Percentiles rank a stretch among this genome's conserved stretches.
phyloP scores from a whole-genome alignment of 1,284 basidiomycete species.

The Sanguinoderma infundibulare region DNA sequence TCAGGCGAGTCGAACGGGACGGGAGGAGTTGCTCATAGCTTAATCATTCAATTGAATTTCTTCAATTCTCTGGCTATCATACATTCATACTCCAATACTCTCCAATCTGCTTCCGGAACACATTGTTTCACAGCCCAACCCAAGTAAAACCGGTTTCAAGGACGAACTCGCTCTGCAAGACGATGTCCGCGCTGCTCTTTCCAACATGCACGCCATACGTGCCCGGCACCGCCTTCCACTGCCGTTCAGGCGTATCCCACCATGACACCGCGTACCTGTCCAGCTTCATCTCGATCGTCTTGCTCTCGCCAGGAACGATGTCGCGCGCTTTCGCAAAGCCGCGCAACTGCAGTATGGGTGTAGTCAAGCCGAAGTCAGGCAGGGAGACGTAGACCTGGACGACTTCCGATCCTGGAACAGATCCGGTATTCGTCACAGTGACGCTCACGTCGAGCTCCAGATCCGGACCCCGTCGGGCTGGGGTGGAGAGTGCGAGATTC shows the following conservation, averaged over 20 bases:
- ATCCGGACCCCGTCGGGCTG: slow-evolving; percentile 28
- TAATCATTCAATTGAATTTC: no score
- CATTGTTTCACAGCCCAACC: slow-evolving; percentile 41
- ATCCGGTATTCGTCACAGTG: slow-evolving; percentile 62
- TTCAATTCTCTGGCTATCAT: neutral
- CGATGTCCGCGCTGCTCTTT: slow-evolving; percentile 49
- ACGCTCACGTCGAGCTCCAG: slow-evolving; percentile 44
- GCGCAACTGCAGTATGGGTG: slow-evolving; percentile 60
- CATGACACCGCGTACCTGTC: slow-evolving; percentile 53
- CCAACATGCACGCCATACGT: slow-evolving; percentile 53
- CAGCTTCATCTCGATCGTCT: neutral
- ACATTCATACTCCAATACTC: neutral
- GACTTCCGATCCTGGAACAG: slow-evolving; percentile 61
- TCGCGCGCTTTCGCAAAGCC: slow-evolving; percentile 56
- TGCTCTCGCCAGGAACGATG: slow-evolving; percentile 3
- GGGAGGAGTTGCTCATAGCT: no score
- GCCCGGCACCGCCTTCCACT: slow-evolving; percentile 51
- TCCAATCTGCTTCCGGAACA: neutral
- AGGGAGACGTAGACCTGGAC: slow-evolving; percentile 72
- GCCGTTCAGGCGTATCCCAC: slow-evolving; percentile 50
- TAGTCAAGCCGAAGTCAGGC: slow-evolving; percentile 55
- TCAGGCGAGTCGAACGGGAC: no score
- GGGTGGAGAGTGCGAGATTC: slow-evolving; percentile 42
- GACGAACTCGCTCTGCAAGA: slow-evolving; percentile 42
- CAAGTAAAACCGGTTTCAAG: slow-evolving; percentile 48